These are phyloP conservation scores for Colletotrichum sp. DNA, from an alignment of 2,329 filamentous ascomycete genomes.

Conservation along the genomic window DNA sequence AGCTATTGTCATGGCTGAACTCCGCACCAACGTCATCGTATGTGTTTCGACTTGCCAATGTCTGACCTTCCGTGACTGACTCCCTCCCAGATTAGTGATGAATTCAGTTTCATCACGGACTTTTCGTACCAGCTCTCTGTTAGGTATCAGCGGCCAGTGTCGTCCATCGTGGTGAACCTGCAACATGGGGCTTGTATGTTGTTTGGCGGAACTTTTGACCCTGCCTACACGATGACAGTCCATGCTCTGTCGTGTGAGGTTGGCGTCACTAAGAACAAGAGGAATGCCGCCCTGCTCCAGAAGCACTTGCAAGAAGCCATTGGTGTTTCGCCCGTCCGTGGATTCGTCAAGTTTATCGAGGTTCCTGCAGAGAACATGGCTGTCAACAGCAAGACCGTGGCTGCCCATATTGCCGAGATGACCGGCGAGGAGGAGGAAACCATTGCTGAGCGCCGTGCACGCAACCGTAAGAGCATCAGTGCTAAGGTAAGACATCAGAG, in stretches of 20 bases:
- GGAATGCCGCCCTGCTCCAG: conserved; percentile 80
- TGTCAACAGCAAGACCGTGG: conserved; percentile 71
- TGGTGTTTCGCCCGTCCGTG: conserved; percentile 68
- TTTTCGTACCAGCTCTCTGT: conserved; percentile 75
- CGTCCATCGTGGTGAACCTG: conserved; percentile 77
- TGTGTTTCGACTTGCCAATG: conserved; percentile 27
- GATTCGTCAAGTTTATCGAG: conserved; percentile 74
- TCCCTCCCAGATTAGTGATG: conserved; percentile 68
- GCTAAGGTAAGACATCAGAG: conserved; percentile 32
- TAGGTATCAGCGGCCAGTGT: conserved; percentile 76
- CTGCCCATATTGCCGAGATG: conserved; percentile 69
- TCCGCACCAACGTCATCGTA: conserved; percentile 70
- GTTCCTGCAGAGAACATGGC: conserved; percentile 76
- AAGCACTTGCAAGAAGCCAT: conserved; percentile 75
- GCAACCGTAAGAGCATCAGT: conserved; percentile 38
- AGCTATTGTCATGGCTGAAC: conserved; percentile 66
- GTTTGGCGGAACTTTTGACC: conserved; percentile 76
- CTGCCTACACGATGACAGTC: conserved; percentile 80
- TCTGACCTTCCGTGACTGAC: neutral
- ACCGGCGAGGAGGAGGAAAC: conserved; percentile 29
- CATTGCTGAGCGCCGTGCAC: conserved; percentile 17
- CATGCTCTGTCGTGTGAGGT: conserved; percentile 72
- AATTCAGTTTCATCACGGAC: conserved; percentile 75
- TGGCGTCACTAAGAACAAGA: conserved; percentile 77
- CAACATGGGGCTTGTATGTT: conserved; percentile 77